phyloP scores from a whole-genome alignment of 2,329 filamentous ascomycete species.

The Ramularia endophylla region DNA sequence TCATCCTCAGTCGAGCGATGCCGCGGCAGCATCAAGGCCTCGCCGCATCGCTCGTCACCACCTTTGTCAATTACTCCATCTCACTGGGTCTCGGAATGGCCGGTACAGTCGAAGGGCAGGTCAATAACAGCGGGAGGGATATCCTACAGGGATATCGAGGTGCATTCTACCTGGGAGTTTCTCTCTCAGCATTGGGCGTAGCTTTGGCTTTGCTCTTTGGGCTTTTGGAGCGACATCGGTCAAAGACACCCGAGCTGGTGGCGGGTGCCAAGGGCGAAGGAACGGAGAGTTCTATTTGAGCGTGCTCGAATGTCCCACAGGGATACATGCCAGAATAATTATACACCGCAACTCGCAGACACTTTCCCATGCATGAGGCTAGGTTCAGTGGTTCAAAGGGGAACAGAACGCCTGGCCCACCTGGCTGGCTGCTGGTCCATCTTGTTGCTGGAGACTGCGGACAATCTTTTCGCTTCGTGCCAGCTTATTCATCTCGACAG shows the following conservation, averaged over 20 bases:
- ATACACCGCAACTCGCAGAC: too few species aligned
- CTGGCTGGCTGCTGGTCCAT: too few species aligned
- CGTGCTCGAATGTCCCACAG: too few species aligned
- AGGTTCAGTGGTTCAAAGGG: too few species aligned
- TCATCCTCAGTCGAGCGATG: constrained; percentile 26
- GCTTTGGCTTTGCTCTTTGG: not conserved
- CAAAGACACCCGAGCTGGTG: too few species aligned
- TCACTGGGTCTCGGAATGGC: not conserved
- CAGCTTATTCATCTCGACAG: too few species aligned
- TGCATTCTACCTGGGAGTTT: not conserved
- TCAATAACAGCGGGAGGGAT: not conserved
- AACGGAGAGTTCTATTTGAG: too few species aligned
- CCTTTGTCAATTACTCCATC: constrained; percentile 1
- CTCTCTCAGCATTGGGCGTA: not conserved
- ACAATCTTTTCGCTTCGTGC: too few species aligned
- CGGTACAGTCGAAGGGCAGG: not conserved
- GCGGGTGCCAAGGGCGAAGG: not conserved
- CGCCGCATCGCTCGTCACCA: constrained; percentile 21
- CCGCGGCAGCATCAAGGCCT: constrained; percentile 26
- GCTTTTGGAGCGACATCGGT: not conserved
- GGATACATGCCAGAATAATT: too few species aligned
- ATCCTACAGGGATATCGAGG: not conserved
- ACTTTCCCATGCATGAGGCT: too few species aligned
- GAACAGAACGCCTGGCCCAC: too few species aligned
- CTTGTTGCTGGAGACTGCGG: too few species aligned